Base-by-base conservation (phyloP, 352 stramenopile genomes). In the Globisporangium okanoganense region DNA sequence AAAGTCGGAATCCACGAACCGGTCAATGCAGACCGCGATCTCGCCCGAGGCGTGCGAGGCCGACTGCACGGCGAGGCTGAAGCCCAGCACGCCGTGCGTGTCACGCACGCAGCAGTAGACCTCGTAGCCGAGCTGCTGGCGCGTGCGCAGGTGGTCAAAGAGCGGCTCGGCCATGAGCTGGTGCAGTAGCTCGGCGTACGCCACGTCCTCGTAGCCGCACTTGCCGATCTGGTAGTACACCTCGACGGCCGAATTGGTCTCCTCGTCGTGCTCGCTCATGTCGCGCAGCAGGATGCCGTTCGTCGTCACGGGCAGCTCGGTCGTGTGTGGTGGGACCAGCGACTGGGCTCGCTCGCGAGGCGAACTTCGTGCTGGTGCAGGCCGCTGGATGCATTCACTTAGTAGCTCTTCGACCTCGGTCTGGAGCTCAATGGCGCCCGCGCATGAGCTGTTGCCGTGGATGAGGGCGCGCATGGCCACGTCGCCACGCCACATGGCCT, bases 181-280 rank as follows among this genome's bases (percentile, higher is more conserved):
- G 27, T 92, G 76, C 44, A 96, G 53, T 24, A 96, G 49, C n/a
- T 90, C 64, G 13, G 78, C 76, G 41, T 92, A 85, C 38, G 82
- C 80, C 62, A 73, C 71, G 51, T 86, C 70, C 54, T 72, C 58
- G 24, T 75, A 70, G 20, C 55, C 60, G 40, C 80, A 66, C 35
- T 77, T 70, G 25, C 85, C 85, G 12, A 95, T 73, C 64, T 96
- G 88, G 70, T 90, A 95, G 58, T 95, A 94, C 31, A 91, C 70
- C 36, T 93, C 85, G 10, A 95, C 80, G 12, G 87, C 72, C 51
- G 78, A 90, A 61, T 96, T 96, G 18, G 69, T 82, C 44, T 96
- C 85, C 20, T 76, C 67, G 0, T 81, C 63, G 33, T 89, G 75
- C 44, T 90, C 78, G 56, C 81, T 93, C 38, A 76, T 61, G 29